These are phyloP conservation scores for Mucor mucedo DNA, from an alignment of 371 early-diverging fungal genomes.

Conservation along the genomic window DNA sequence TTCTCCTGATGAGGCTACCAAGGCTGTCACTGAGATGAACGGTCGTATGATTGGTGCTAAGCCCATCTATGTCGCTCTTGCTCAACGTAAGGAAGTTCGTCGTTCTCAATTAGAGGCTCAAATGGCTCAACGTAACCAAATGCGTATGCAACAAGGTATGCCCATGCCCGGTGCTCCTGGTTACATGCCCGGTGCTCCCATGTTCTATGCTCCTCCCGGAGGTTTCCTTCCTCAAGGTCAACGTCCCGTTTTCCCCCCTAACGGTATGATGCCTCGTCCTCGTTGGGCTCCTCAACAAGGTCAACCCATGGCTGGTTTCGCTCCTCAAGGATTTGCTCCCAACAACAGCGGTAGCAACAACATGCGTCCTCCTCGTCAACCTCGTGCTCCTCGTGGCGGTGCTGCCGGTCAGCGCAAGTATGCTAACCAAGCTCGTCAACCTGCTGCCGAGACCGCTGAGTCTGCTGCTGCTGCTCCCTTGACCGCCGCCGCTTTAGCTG, in stretches of 20 bases:
- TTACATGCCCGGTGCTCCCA: constrained; percentile 56
- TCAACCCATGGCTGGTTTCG: constrained; percentile 65
- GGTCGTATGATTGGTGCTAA: constrained; percentile 91
- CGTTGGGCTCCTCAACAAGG: constrained; percentile 73
- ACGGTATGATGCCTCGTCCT: constrained; percentile 77
- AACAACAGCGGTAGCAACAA: constrained; percentile 45
- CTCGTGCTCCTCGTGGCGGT: constrained; percentile 66
- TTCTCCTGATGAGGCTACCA: constrained; percentile 89
- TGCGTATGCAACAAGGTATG: constrained; percentile 70
- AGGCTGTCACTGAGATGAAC: constrained; percentile 92
- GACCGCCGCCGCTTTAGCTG: constrained; percentile 83
- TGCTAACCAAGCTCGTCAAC: constrained; percentile 46
- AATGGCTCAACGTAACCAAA: constrained; percentile 89
- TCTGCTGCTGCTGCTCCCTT: constrained; percentile 58
- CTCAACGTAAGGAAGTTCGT: constrained; percentile 97
- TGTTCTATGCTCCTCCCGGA: constrained; percentile 63
- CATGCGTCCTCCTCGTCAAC: constrained; percentile 54
- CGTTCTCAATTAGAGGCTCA: constrained; percentile 93
- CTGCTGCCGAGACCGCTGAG: constrained; percentile 42
- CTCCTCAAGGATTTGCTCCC: constrained; percentile 52
- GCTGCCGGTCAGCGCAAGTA: constrained; percentile 63
- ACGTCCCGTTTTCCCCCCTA: constrained; percentile 76
- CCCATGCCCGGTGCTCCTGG: constrained; percentile 55
- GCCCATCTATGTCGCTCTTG: constrained; percentile 97
- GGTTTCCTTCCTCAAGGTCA: constrained; percentile 65